Evolutionary conservation across 2,329 filamentous ascomycete species (phyloP).

Genomic region (Blastomyces gilchristii): DNA sequence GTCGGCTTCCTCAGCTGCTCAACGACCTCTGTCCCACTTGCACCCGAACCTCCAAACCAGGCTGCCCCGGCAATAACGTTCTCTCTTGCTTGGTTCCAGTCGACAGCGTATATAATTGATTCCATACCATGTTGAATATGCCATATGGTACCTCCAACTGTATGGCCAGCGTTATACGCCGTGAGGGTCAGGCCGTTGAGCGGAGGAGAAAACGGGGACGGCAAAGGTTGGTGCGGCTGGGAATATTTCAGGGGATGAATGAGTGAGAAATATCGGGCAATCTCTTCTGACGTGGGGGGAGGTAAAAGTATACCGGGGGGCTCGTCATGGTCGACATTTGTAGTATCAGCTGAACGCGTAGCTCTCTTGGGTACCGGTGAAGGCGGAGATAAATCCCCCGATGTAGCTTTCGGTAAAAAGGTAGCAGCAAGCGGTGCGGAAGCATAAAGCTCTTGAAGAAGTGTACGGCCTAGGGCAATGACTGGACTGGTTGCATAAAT

Average conservation of each 20-base stretch:
- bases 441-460: conserved; percentile 84
- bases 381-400: conserved; percentile 41
- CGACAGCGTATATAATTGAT: conserved; percentile 92
- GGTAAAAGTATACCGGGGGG: conserved; percentile 45
- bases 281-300: conserved; percentile 75
- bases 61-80: conserved; percentile 89
- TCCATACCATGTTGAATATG: conserved; percentile 95
- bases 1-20: conserved; percentile 90
- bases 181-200: conserved; percentile 88
- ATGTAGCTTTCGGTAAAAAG: conserved; percentile 61
- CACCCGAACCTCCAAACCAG: conserved; percentile 75
- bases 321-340: conserved; percentile 26
- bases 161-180: conserved; percentile 93
- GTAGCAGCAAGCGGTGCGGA: conserved; percentile 82
- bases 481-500: conserved; percentile 91
- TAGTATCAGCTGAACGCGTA: conserved; percentile 20
- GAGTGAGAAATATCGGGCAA: conserved; percentile 79
- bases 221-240: conserved; percentile 81
- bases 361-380: conserved; percentile 21
- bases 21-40: conserved; percentile 77
- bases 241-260: conserved; percentile 94
- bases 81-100: conserved; percentile 97
- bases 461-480: conserved; percentile 80
- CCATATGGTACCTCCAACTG: conserved; percentile 95
- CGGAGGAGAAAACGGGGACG: conserved; percentile 78